Evolutionary conservation across 768 basidiomycete genomes (phyloP).

Genomic region (Nidularia pulvinata): DNA sequence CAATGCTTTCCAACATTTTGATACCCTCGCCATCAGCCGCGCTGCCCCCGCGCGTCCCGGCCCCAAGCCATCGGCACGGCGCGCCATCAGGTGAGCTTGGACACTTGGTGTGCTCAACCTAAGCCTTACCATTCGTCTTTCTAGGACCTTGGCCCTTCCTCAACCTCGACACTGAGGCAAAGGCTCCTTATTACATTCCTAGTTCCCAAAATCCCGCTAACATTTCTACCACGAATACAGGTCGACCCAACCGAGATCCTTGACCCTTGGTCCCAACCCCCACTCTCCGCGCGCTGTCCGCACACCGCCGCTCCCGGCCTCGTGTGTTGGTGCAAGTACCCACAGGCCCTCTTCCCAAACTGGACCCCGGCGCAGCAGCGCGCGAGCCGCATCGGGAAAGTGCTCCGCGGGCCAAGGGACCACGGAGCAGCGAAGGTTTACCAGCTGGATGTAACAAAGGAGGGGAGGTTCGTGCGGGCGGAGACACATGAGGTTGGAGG

Average conservation of each 20-base stretch:
- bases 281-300: not conserved
- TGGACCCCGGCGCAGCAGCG: constrained; percentile 49
- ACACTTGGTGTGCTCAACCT: not conserved
- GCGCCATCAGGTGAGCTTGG: constrained; percentile 35
- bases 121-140: not conserved
- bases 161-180: constrained; percentile 27
- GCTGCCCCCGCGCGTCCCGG: constrained; percentile 21
- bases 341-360: constrained; percentile 52
- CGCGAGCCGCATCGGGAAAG: constrained; percentile 30
- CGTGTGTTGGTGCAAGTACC: constrained; percentile 37
- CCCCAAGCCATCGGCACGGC: constrained; percentile 34
- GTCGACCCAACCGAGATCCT: constrained; percentile 21
- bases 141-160: constrained; percentile 35
- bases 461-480: constrained; percentile 24
- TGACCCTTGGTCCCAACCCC: constrained; percentile 6
- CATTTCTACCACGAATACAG: constrained; percentile 6
- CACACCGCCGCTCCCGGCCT: not conserved
- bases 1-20: too few species aligned
- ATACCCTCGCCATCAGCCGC: not conserved
- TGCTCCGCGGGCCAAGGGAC: constrained; percentile 11
- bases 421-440: constrained; percentile 25
- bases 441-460: constrained; percentile 35
- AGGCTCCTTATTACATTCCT: not conserved
- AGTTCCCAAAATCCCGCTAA: not conserved
- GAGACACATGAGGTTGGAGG: constrained; percentile 14